Conservation (phyloP, 164 flowering plant species). For the Piper longum region DNA sequence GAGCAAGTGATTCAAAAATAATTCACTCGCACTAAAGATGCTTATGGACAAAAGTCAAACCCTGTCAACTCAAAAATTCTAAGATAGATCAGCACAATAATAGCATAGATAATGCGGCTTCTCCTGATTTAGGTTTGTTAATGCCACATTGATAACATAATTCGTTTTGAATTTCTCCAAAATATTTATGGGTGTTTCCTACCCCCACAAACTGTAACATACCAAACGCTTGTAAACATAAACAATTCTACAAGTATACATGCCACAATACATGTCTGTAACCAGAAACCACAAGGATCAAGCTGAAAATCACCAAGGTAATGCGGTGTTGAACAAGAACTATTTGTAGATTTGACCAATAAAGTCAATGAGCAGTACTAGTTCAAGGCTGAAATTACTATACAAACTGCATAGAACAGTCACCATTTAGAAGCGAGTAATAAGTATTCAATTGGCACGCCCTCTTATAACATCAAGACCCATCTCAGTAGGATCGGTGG, state of each 20-base stretch:
- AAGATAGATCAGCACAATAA: no score
- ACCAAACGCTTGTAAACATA: conserved; percentile 22
- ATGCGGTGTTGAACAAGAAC: conserved; percentile 15
- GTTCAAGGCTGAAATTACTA: conserved; percentile 30
- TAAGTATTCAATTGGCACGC: conserved; percentile 21
- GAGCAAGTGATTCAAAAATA: no score
- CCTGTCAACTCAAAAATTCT: no score
- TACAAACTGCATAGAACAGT: conserved; percentile 15
- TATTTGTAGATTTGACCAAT: conserved; percentile 19
- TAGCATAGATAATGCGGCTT: no score
- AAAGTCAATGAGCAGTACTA: conserved; percentile 17
- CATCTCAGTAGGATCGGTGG: conserved; percentile 39
- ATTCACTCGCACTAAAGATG: no score
- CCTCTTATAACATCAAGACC: conserved; percentile 30
- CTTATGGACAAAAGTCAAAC: no score
- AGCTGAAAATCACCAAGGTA: conserved; percentile 17
- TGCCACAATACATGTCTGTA: conserved; percentile 21
- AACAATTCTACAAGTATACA: conserved; percentile 22
- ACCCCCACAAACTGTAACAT: conserved; percentile 20
- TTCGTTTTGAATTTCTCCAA: background rate
- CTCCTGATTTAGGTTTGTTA: no score
- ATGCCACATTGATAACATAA: no score
- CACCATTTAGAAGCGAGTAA: conserved; percentile 6
- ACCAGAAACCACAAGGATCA: conserved; percentile 24
- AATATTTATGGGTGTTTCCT: conserved; percentile 17